Base-by-base conservation (phyloP, 2,329 filamentous ascomycete genomes). In the Emergomyces africanus region DNA sequence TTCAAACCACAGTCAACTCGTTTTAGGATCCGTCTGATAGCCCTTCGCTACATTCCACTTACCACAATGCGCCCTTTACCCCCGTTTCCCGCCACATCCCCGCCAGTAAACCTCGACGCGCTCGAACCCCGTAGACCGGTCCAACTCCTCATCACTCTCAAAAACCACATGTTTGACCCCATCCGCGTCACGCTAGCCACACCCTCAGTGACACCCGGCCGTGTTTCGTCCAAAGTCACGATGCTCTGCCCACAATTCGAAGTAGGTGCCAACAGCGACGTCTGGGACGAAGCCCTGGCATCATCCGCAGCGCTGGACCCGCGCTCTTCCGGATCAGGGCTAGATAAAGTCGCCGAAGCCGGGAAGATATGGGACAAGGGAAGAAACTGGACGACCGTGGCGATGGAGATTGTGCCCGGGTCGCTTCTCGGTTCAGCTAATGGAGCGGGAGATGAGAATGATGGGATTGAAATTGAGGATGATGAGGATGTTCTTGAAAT, bases 351-450 rank as follows among this genome's bases (percentile, higher is more conserved):
- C 54, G 84, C 88, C 18, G 90, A 95, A 72, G 89, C 89, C 0
- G 94, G 92, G 57, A 97, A 97, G 74, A 85, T 97, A n/a, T 99
- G 90, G 88, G 91, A 96, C 63, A 83, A 86, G 58, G 92, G 91
- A 0, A 81, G 91, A 41, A 99, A 97, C 71, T 96, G 91, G 89
- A 94, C 94, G 18, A 94, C 86, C 64, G 89, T 99, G 12, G 88
- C 96, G 23, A 79, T 99, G 30, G 94, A 99, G 71, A 87, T 99
- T 15, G 83, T 96, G 83, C 91, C 67, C 67, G 79, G 63, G 62
- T 74, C 66, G 20, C 68, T 71, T 51, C 72, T 69, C 3, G 69
- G 67, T 20, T 64, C 61, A 50, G 59, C 41, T 39, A 65, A 64
- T 61, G 62, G 64, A 35, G 63, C 66, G n/a, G 65, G 66, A 39